Evolutionary conservation across 1,139 yeast genomes (phyloP), one percentile per base, ranked within the genome.

Genomic region (Pichia sp.): DNA sequence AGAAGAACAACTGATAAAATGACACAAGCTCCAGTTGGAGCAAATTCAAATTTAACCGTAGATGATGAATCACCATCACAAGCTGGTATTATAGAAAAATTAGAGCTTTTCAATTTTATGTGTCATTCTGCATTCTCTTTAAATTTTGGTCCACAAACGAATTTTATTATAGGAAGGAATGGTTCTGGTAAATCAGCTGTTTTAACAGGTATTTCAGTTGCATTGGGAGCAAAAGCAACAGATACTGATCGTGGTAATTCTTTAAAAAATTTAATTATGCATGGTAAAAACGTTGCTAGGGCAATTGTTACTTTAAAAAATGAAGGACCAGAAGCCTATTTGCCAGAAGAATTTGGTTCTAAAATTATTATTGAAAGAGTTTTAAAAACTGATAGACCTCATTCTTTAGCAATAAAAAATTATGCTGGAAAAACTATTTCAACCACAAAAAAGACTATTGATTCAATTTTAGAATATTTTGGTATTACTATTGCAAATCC

Each of bases 121-220:
- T 78, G 89, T 53, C 98, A 92, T 58, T 82, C 79, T 40, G 78
- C 85, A 43, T 84, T 94, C 57, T 81, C 79, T 46, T 66, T 92
- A 20, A 76, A 74, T 2, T 71, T 94, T 36, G 96, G 96, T 0
- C 95, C 95, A 0, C 78, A 83, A 47, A 73, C 92, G 52, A 94
- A 92, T 63, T 87, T 94, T 58, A 87, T 94, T 47, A 86, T 89
- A 32, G 99, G 99, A 11, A 76, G 86, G 52, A 94, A 94, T 58
- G 99, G 99, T 3, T 82, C 95, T 30, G 99, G 99, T 30, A 94
- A 94, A 60, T 82, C 94, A 63, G 96, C 98, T 1, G 75, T 94
- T 29, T 67, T 94, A 50, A 90, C 97, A 0, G 97, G 96, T 1
- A 80, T 94, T 6, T 80, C 94, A 3, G 83, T 89, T 11, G 95